These are phyloP conservation scores for Neurospora africana DNA, from an alignment of 495 filamentous ascomycete species.

Conservation along the genomic window DNA sequence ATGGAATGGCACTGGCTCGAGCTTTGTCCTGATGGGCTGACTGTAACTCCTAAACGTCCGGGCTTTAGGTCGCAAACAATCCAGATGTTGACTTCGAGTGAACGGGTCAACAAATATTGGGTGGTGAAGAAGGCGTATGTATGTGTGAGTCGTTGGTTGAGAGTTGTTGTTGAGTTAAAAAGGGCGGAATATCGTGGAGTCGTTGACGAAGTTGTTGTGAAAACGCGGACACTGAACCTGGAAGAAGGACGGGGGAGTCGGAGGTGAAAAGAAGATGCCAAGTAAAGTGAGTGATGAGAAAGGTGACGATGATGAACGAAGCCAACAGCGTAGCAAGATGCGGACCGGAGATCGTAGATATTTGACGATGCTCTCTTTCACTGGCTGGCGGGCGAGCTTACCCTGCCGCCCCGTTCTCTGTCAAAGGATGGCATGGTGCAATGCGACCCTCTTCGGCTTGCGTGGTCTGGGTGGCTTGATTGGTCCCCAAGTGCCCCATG, in stretches of 20 bases:
- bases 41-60: neutral
- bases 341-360: slow-evolving; percentile 25
- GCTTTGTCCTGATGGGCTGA: neutral
- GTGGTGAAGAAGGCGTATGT: slow-evolving; percentile 3
- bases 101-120: slow-evolving; percentile 23
- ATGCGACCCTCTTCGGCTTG: slow-evolving; percentile 17
- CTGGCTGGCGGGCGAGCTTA: slow-evolving; percentile 3
- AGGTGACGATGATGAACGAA: slow-evolving; percentile 15
- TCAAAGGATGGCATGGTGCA: slow-evolving; percentile 18
- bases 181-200: neutral
- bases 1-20: slow-evolving; percentile 1
- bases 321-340: slow-evolving; percentile 12
- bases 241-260: slow-evolving; percentile 7
- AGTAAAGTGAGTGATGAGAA: slow-evolving; percentile 24
- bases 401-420: slow-evolving; percentile 23
- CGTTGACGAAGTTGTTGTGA: neutral
- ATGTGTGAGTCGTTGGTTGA: slow-evolving; percentile 12
- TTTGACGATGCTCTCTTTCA: slow-evolving; percentile 13
- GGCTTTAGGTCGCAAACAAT: slow-evolving; percentile 5
- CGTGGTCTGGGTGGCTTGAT: slow-evolving; percentile 25
- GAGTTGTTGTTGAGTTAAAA: slow-evolving; percentile 1
- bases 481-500: slow-evolving; percentile 19
- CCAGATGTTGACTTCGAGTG: slow-evolving; percentile 20
- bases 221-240: slow-evolving; percentile 4
- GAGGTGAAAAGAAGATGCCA: slow-evolving; percentile 7